Evolutionary conservation across 1,284 basidiomycete species (phyloP).

Genomic region (Filobasidium uniguttulatum): DNA sequence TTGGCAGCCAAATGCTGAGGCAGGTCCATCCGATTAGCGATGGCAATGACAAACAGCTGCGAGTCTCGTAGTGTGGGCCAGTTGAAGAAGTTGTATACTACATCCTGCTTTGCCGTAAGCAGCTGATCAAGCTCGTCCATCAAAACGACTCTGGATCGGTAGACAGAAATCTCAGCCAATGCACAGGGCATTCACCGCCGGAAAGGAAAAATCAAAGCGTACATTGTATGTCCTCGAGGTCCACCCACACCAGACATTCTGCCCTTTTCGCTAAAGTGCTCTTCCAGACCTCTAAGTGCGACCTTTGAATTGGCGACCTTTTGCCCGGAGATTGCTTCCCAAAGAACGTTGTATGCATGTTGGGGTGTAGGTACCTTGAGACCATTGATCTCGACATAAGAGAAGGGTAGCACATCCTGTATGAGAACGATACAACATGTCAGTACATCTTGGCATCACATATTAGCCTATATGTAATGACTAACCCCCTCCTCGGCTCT

Average conservation of each 20-base stretch:
- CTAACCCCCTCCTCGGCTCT: slow-evolving; percentile 66
- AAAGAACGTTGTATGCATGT: slow-evolving; percentile 74
- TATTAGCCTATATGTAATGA: slow-evolving; percentile 10
- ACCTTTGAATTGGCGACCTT: slow-evolving; percentile 44
- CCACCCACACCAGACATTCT: slow-evolving; percentile 27
- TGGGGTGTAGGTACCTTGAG: slow-evolving; percentile 78
- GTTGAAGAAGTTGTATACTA: slow-evolving; percentile 99
- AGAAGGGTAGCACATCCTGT: slow-evolving; percentile 82
- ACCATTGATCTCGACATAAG: slow-evolving; percentile 96
- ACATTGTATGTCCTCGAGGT: slow-evolving; percentile 37
- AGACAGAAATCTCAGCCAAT: background rate
- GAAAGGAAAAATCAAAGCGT: slow-evolving; percentile 16
- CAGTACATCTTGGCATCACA: background rate
- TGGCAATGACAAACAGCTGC: slow-evolving; percentile 84
- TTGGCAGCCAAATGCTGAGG: slow-evolving; percentile 88
- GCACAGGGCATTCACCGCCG: background rate
- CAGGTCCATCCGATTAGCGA: slow-evolving; percentile 97
- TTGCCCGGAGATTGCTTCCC: slow-evolving; percentile 71
- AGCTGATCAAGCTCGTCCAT: slow-evolving; percentile 98
- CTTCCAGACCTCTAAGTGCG: slow-evolving; percentile 34
- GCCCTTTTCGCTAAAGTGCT: slow-evolving; percentile 28
- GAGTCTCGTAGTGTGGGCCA: slow-evolving; percentile 85
- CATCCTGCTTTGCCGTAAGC: slow-evolving; percentile 88
- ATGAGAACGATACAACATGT: background rate
- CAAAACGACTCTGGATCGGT: slow-evolving; percentile 59